These are phyloP conservation scores for Mortierella sp. DNA, from an alignment of 371 early-diverging fungal species.

Conservation along the genomic window DNA sequence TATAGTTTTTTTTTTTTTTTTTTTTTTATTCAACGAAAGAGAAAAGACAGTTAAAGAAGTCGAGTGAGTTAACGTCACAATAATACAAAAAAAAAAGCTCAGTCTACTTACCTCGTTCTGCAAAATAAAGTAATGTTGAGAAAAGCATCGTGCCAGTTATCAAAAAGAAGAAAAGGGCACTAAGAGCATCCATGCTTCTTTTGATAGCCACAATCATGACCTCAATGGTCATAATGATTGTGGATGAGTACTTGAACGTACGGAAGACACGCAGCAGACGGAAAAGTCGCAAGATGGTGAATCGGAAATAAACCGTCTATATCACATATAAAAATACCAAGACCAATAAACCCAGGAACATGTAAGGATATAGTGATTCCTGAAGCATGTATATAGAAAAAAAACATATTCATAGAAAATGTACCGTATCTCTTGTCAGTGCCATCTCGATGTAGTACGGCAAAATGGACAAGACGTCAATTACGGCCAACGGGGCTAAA, in stretches of 20 bases:
- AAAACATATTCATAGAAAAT: too few species aligned
- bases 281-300: constrained; percentile 84
- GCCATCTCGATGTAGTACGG: constrained; percentile 85
- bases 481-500: constrained; percentile 77
- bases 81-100: neutral
- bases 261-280: constrained; percentile 87
- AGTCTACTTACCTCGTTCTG: constrained; percentile 75
- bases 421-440: constrained; percentile 75
- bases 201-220: constrained; percentile 88
- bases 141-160: constrained; percentile 81
- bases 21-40: too few species aligned
- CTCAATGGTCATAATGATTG: constrained; percentile 81
- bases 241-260: constrained; percentile 83
- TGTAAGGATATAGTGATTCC: too few species aligned
- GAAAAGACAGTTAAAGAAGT: too few species aligned
- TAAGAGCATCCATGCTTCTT: constrained; percentile 81
- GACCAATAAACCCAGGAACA: too few species aligned
- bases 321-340: too few species aligned
- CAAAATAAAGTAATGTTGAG: constrained; percentile 86
- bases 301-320: constrained; percentile 86
- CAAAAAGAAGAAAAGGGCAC: constrained; percentile 82
- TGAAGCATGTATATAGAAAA: too few species aligned
- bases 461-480: constrained; percentile 84
- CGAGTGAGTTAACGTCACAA: too few species aligned
- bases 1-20: too few species aligned